These are phyloP conservation scores for Emmonsia crescens DNA, from an alignment of 2,329 filamentous ascomycete species.

Conservation along the genomic window DNA sequence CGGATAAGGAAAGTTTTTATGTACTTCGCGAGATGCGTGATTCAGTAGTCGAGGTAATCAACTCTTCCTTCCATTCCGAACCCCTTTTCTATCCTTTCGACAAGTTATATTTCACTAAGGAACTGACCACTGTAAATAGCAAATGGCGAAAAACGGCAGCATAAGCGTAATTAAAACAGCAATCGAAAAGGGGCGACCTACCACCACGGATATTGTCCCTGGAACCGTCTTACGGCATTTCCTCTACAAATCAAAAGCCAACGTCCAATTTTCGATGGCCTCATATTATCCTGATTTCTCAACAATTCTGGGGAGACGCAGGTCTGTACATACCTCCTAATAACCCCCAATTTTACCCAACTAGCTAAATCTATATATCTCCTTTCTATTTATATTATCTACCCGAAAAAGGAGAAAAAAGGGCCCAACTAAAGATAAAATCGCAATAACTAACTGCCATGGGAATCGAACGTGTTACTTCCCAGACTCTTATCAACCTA, in stretches of 20 bases:
- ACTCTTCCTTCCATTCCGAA: background rate
- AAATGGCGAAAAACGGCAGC: slow-evolving; percentile 64
- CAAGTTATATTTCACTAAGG: slow-evolving; percentile 11
- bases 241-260: slow-evolving; percentile 84
- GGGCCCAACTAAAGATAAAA: slow-evolving; percentile 7
- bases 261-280: slow-evolving; percentile 94
- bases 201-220: slow-evolving; percentile 63
- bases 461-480: slow-evolving; percentile 4
- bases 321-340: slow-evolving; percentile 30
- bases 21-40: slow-evolving; percentile 65
- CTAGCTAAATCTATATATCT: background rate
- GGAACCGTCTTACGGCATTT: slow-evolving; percentile 80
- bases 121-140: slow-evolving; percentile 29
- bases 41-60: slow-evolving; percentile 44
- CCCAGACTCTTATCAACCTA: slow-evolving; percentile 68
- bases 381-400: slow-evolving; percentile 5
- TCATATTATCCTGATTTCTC: slow-evolving; percentile 61
- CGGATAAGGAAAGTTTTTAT: slow-evolving; percentile 89
- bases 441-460: background rate
- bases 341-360: background rate
- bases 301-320: slow-evolving; percentile 49
- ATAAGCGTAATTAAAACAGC: slow-evolving; percentile 65
- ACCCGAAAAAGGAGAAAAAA: no score
- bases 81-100: background rate
- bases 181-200: slow-evolving; percentile 59